Conservation (phyloP, 495 filamentous ascomycete genomes). For the Rusavskia elegans region DNA sequence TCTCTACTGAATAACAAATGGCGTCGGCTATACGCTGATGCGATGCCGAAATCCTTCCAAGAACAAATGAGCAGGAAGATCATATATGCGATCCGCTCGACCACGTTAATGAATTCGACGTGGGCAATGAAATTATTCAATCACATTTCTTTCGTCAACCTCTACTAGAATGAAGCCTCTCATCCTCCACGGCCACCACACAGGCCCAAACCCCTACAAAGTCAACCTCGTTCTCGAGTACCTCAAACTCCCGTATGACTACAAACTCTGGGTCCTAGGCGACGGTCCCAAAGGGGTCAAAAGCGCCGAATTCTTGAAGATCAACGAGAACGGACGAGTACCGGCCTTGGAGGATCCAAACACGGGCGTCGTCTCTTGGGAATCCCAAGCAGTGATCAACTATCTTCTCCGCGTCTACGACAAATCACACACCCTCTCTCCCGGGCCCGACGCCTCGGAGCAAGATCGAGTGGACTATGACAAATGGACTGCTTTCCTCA, state of each 20-base stretch:
- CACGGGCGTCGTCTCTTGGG: slow-evolving; percentile 25
- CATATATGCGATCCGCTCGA: too few relatives aligned
- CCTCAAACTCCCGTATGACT: slow-evolving; percentile 13
- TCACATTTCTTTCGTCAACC: too few relatives aligned
- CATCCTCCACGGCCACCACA: slow-evolving; percentile 23
- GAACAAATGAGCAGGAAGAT: too few relatives aligned
- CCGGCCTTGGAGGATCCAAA: slow-evolving; percentile 21
- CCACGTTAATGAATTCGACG: too few relatives aligned
- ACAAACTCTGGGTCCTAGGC: slow-evolving; percentile 17
- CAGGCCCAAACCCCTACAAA: slow-evolving; percentile 28
- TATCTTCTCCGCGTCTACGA: slow-evolving; percentile 23
- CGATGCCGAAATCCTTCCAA: too few relatives aligned
- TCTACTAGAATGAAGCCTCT: neutral
- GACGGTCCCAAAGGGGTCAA: slow-evolving; percentile 15
- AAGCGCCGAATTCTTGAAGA: slow-evolving; percentile 11
- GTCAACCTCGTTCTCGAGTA: slow-evolving; percentile 16
- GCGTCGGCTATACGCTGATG: too few relatives aligned
- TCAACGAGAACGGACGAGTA: slow-evolving; percentile 17
- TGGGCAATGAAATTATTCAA: too few relatives aligned
- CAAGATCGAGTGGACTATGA: slow-evolving; percentile 30
- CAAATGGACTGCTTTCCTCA: slow-evolving; percentile 30
- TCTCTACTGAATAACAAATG: too few relatives aligned
- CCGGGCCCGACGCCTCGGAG: slow-evolving; percentile 12
- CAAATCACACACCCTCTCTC: slow-evolving; percentile 13
- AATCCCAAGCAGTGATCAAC: slow-evolving; percentile 24